Evolutionary conservation across 2,329 filamentous ascomycete genomes (phyloP).

Genomic region (Fusarium penzigii): DNA sequence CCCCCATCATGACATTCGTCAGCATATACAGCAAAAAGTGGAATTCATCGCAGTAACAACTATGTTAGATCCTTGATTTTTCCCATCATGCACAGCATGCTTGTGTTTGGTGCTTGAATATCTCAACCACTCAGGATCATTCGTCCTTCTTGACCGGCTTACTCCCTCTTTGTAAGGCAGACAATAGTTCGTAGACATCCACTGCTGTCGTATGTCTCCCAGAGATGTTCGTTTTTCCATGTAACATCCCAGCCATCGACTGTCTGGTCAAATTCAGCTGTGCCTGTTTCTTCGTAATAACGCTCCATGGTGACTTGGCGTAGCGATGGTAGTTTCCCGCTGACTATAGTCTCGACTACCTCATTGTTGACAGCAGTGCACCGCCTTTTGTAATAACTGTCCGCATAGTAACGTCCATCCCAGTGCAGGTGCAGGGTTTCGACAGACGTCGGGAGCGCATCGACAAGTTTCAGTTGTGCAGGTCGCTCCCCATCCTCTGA

Average conservation of each 20-base stretch:
- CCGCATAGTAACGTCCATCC: not conserved
- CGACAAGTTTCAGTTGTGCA: not conserved
- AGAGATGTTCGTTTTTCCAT: not conserved
- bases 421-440: constrained; percentile 4
- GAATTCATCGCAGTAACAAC: constrained; percentile 1
- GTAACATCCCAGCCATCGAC: not conserved
- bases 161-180: not conserved
- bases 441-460: constrained; percentile 4
- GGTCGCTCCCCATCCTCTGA: not conserved
- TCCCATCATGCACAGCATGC: not conserved
- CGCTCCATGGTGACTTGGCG: constrained; percentile 6
- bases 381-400: fast-evolving
- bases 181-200: not conserved
- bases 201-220: not conserved
- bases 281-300: not conserved
- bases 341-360: not conserved
- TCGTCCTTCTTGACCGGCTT: not conserved
- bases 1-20: not conserved
- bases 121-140: not conserved
- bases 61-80: too few species aligned
- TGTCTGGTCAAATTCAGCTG: not conserved
- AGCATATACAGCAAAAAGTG: not conserved
- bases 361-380: not conserved
- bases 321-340: not conserved
- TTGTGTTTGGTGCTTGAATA: too few species aligned